These are phyloP conservation scores for Vitis hybrid DNA, from an alignment of 177 flowering plant species.

Conservation along the genomic window DNA sequence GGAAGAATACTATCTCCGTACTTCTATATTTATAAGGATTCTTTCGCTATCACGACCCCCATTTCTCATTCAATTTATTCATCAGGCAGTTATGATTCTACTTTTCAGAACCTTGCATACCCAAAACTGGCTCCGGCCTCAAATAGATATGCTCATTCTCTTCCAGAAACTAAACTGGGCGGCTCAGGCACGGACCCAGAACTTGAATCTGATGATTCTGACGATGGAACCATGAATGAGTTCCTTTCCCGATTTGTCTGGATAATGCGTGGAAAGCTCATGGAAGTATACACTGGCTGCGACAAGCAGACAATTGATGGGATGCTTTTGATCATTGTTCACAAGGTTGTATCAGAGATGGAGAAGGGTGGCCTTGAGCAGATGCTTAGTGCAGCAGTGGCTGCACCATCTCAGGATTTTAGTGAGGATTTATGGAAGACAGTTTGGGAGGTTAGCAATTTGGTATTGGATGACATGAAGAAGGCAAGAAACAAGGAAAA, in stretches of 20 bases:
- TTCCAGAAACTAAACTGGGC: constrained; percentile 8
- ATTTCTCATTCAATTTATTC: constrained; percentile 2
- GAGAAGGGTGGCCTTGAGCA: constrained; percentile 60
- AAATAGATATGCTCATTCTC: constrained; percentile 28
- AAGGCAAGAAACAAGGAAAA: constrained; percentile 77
- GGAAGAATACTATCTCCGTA: constrained; percentile 9
- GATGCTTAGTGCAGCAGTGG: constrained; percentile 29
- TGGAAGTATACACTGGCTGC: constrained; percentile 48
- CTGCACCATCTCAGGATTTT: constrained; percentile 46
- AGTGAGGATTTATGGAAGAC: constrained; percentile 88
- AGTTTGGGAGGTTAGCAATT: constrained; percentile 75
- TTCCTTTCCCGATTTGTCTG: constrained; percentile 81
- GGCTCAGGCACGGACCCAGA: constrained; percentile 3
- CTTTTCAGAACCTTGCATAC: constrained; percentile 10
- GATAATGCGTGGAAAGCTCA: constrained; percentile 70
- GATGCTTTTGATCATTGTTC: constrained; percentile 74
- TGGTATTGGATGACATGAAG: constrained; percentile 74
- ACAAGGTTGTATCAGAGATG: constrained; percentile 68
- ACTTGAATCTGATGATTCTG: constrained; percentile 22
- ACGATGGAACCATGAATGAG: constrained; percentile 58
- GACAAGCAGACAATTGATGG: constrained; percentile 67
- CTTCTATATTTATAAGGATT: constrained; percentile 6
- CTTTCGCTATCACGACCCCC: constrained; percentile 8
- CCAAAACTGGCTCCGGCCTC: constrained; percentile 8
- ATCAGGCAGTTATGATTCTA: neutral